phyloP scores from a whole-genome alignment of 192 early-diverging fungal genomes.

The Mortierella claussenii region DNA sequence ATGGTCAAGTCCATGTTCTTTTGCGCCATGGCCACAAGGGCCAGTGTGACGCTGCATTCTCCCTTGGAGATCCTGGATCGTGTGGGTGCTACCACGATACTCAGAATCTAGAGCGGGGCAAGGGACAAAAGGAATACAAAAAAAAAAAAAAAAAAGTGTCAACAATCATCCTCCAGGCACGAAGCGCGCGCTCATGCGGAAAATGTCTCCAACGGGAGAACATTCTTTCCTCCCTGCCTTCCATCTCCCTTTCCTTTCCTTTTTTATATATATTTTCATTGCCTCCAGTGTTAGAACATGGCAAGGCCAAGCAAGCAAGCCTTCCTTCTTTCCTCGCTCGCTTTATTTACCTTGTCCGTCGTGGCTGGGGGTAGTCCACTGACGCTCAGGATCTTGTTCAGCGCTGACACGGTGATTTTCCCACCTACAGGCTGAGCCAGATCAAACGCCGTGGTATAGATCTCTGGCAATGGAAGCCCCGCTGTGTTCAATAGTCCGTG shows the following conservation, averaged over 20 bases:
- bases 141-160: not conserved
- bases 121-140: not conserved
- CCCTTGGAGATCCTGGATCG: constrained; percentile 61
- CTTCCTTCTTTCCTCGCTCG: constrained; percentile 3
- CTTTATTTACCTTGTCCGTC: constrained; percentile 57
- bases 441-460: constrained; percentile 61
- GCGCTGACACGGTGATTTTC: constrained; percentile 54
- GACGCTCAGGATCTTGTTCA: constrained; percentile 55
- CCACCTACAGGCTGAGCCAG: constrained; percentile 55
- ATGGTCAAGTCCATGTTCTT: constrained; percentile 84
- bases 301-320: no score
- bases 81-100: constrained; percentile 58
- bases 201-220: no score
- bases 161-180: not conserved
- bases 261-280: no score
- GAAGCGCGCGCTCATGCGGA: not conserved
- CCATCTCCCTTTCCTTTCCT: no score
- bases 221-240: no score
- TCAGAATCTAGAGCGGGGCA: constrained; percentile 53
- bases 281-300: no score
- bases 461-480: constrained; percentile 57
- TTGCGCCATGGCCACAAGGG: constrained; percentile 77
- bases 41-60: constrained; percentile 79
- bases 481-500: no score
- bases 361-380: constrained; percentile 53